A percentile compares a stretch with the other conserved stretches of the same genome.
phyloP scores from a whole-genome alignment of 2,329 filamentous ascomycete species.

The Malbranchea cinnamomea region DNA sequence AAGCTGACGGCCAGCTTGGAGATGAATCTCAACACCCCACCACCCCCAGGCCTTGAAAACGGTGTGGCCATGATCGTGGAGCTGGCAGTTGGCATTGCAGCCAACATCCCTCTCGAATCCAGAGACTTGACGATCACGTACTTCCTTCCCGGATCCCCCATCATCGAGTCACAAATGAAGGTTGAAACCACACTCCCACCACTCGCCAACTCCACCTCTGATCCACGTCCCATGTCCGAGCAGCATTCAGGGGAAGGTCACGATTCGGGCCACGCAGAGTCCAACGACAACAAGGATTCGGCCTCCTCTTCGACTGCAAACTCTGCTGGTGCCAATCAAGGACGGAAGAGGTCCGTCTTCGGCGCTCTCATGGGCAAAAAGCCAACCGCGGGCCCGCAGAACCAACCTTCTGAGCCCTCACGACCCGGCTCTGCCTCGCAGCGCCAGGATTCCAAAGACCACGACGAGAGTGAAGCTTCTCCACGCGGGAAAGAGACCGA shows the following conservation, averaged over 20 bases:
- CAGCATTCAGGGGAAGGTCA: constrained; percentile 12
- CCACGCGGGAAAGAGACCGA: constrained; percentile 8
- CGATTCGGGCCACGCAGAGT: constrained; percentile 10
- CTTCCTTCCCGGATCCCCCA: constrained; percentile 57
- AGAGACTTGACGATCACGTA: constrained; percentile 81
- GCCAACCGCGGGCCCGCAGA: constrained; percentile 9
- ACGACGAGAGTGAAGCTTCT: constrained; percentile 12
- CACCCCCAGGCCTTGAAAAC: constrained; percentile 68
- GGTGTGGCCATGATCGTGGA: constrained; percentile 88
- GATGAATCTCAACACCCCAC: constrained; percentile 59
- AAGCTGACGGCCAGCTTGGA: constrained; percentile 56
- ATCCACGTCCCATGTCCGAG: constrained; percentile 5
- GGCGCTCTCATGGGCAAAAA: constrained; percentile 27
- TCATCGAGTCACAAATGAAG: constrained; percentile 70
- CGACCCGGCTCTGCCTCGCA: constrained; percentile 6
- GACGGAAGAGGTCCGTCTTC: constrained; percentile 28
- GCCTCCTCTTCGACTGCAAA: constrained; percentile 11
- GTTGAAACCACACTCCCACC: constrained; percentile 54
- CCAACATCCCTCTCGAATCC: constrained; percentile 78
- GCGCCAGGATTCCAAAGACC: constrained; percentile 10
- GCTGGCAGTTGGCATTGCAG: constrained; percentile 69
- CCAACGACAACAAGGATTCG: constrained; percentile 13
- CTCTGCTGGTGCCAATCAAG: constrained; percentile 12
- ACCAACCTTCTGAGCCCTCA: constrained; percentile 6
- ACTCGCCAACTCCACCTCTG: constrained; percentile 31